Base-by-base conservation (phyloP, 768 basidiomycete genomes). In the Termitomyces sp. region DNA sequence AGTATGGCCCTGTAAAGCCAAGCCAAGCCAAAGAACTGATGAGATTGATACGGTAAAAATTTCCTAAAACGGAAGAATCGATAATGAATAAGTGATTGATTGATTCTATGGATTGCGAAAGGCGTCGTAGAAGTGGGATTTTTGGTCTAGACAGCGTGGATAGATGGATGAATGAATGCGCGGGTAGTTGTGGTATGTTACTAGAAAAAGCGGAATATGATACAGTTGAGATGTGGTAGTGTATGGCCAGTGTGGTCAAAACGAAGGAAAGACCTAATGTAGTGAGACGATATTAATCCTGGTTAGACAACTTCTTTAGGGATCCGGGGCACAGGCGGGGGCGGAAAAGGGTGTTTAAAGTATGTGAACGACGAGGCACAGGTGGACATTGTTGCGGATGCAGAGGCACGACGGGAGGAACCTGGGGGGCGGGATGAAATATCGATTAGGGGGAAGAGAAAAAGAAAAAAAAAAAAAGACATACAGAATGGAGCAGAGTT, bases 321-420 rank as follows among this genome's bases (percentile, higher is more conserved):
- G 8, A 56, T 30, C 15, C 8, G 54, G 17, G 60, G 60, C 33
- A 61, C 45, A 15, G 60, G 57, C 3, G 60, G 56, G 9, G 57
- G 54, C 1, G 60, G 50, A 5, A 47, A 48, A 5, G 53, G 41
- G 40, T 33, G 35, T 6, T 55, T 50, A 15, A 31, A 54, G 31
- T 61, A 61, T 7, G 4, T 30, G 30, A 30, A 5, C 10, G 31
- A 33, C 3, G 57, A 59, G 11, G 60, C 38, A 35, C 51, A 56
- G 23, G 44, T 60, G 15, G 49, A 23, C 41, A 56, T 42, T 31
- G 46, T 42, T 31, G 52, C 38, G 5, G 59, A 53, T 0, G 60
- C 43, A 7, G 57, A 53, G 38, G 28, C 23, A 21, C 57, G 57
- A 8, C 60, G 60, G 3, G 54, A 50, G 4, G 56, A 31, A 17